These are phyloP conservation scores for Fragilaria crotonensis DNA, from an alignment of 108 stramenopile genomes.

Conservation along the genomic window DNA sequence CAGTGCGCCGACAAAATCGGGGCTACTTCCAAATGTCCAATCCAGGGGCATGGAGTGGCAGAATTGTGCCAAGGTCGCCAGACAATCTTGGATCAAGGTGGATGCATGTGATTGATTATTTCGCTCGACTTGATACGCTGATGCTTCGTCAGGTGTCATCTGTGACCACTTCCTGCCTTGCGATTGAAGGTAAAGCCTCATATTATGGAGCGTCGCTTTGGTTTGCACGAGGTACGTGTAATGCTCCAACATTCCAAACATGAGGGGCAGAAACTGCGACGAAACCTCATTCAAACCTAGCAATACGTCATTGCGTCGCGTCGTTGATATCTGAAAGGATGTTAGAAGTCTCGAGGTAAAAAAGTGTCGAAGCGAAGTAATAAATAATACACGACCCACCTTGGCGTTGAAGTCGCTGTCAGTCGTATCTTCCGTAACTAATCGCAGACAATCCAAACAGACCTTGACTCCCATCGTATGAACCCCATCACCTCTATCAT, in stretches of 20 bases:
- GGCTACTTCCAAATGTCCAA: constrained; percentile 47
- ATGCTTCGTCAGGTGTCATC: constrained; percentile 62
- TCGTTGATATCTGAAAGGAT: constrained; percentile 57
- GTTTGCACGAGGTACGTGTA: constrained; percentile 42
- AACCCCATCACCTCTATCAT: constrained; percentile 6
- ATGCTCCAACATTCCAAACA: constrained; percentile 65
- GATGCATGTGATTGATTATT: constrained; percentile 25
- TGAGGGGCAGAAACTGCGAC: constrained; percentile 47
- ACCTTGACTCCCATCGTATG: constrained; percentile 55
- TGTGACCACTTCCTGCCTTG: constrained; percentile 42
- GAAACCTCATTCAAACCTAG: constrained; percentile 82
- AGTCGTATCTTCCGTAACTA: constrained; percentile 87
- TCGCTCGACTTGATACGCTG: constrained; percentile 49
- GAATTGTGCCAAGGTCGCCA: constrained; percentile 61
- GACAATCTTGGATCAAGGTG: constrained; percentile 49
- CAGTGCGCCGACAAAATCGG: constrained; percentile 63
- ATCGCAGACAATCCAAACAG: constrained; percentile 64
- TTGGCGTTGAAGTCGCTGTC: constrained; percentile 88
- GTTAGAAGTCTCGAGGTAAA: background rate
- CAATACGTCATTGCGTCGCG: constrained; percentile 79
- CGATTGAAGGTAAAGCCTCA: constrained; percentile 58
- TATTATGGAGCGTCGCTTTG: constrained; percentile 45
- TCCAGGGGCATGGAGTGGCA: constrained; percentile 80
- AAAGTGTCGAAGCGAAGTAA: too few relatives aligned
- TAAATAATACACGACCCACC: constrained; percentile 29